A percentile compares a stretch with the other conserved stretches of the same genome.
These are phyloP conservation scores for Sorghum bicolor DNA, from an alignment of 176 grass and related monocot genomes.

Conservation along the genomic window DNA sequence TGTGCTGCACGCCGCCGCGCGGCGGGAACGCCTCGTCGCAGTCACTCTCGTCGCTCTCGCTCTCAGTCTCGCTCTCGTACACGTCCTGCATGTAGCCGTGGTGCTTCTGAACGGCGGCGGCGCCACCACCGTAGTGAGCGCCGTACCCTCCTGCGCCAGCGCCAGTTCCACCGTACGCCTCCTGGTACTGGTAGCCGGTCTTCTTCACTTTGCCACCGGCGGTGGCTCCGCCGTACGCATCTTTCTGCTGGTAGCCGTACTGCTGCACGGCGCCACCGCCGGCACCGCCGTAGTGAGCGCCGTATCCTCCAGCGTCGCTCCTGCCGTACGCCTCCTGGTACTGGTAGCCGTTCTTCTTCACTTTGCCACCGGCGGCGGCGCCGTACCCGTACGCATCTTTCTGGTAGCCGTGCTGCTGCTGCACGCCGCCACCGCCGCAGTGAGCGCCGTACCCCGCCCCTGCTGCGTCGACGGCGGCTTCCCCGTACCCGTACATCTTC, in stretches of 20 bases:
- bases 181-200: not conserved
- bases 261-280: too few species aligned
- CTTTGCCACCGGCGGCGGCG: not conserved
- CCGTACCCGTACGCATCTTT: not conserved
- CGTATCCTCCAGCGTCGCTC: not conserved
- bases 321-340: not conserved
- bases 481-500: not conserved
- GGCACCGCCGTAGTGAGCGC: too few species aligned
- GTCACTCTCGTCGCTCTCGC: slow-evolving; percentile 23
- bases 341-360: not conserved
- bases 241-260: not conserved
- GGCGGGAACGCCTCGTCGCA: slow-evolving; percentile 25
- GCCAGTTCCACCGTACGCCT: not conserved
- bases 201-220: not conserved
- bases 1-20: not conserved
- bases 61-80: not conserved
- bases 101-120: not conserved
- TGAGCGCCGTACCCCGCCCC: not conserved
- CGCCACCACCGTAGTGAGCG: not conserved
- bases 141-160: not conserved
- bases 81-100: not conserved
- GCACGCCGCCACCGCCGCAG: not conserved
- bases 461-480: not conserved
- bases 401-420: not conserved
- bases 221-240: not conserved